Evolutionary conservation across 2,329 filamentous ascomycete genomes (phyloP).

Genomic region (Cladobotryum mycophilum): DNA sequence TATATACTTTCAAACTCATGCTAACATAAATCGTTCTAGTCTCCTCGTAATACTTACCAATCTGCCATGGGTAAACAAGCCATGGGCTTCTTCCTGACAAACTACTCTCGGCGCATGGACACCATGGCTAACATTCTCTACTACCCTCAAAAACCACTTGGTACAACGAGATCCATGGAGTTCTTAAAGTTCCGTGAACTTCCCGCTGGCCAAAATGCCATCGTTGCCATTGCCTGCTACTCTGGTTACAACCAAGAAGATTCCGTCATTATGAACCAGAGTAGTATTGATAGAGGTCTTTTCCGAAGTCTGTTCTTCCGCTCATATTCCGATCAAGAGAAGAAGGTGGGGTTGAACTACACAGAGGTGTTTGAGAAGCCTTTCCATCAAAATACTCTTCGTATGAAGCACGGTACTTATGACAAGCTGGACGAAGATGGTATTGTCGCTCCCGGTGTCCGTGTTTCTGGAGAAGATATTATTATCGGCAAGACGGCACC

Average conservation of each 20-base stretch:
- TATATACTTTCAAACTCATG: conserved; percentile 2
- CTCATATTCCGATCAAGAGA: conserved; percentile 94
- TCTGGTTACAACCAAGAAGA: conserved; percentile 99
- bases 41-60: conserved; percentile 97
- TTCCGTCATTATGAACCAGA: conserved; percentile 99
- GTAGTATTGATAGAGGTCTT: conserved; percentile 92
- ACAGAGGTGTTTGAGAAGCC: conserved; percentile 96
- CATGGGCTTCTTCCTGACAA: conserved; percentile 98
- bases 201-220: conserved; percentile 94
- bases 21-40: conserved; percentile 42
- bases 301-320: conserved; percentile 98
- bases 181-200: conserved; percentile 97
- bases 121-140: conserved; percentile 99
- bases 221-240: conserved; percentile 95
- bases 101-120: conserved; percentile 95
- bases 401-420: conserved; percentile 90
- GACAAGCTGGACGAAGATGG: conserved; percentile 97
- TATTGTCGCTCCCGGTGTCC: conserved; percentile 85
- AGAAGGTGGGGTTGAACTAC: conserved; percentile 87
- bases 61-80: conserved; percentile 99
- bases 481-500: conserved; percentile 99
- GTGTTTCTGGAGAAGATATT: conserved; percentile 95
- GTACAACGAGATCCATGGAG: conserved; percentile 96
- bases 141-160: conserved; percentile 95
- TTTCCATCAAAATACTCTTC: conserved; percentile 77